Conservation (phyloP, 2,329 filamentous ascomycete species). For the Exophiala dermatitidis region DNA sequence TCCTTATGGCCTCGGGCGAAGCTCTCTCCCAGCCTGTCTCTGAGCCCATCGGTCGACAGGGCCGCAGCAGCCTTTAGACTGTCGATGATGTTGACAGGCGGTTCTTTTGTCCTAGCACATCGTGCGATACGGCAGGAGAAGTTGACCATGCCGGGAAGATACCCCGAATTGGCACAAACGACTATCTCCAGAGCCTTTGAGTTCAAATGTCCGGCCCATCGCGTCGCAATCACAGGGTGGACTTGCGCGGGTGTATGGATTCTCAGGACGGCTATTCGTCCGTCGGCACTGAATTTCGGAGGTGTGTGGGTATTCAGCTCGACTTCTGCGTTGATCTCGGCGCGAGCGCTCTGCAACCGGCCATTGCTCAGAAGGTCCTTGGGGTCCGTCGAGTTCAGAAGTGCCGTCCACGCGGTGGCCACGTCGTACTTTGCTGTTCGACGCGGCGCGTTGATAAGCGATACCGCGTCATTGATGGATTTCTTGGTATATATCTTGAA, state of each 20-base stretch:
- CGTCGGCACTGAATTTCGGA: conserved; percentile 58
- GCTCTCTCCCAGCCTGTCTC: conserved; percentile 51
- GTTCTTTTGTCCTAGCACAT: conserved; percentile 46
- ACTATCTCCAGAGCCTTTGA: conserved; percentile 56
- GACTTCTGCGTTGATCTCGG: conserved; percentile 55
- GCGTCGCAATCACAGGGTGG: conserved; percentile 60
- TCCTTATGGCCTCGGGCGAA: conserved; percentile 63
- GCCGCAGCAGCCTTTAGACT: conserved; percentile 48
- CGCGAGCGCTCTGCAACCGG: conserved; percentile 47
- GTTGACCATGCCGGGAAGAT: conserved; percentile 56
- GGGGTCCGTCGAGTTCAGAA: conserved; percentile 47
- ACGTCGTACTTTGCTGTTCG: conserved; percentile 57
- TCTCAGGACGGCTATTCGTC: conserved; percentile 55
- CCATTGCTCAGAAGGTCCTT: conserved; percentile 45
- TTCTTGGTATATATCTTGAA: conserved; percentile 58
- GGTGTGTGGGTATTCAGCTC: conserved; percentile 55
- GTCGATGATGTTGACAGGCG: conserved; percentile 58
- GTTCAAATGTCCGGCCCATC: conserved; percentile 57
- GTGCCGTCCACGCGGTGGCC: conserved; percentile 52
- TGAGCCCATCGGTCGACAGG: conserved; percentile 35
- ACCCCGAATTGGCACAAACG: conserved; percentile 61
- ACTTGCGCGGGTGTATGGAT: conserved; percentile 56
- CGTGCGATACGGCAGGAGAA: conserved; percentile 59
- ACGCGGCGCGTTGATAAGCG: conserved; percentile 58
- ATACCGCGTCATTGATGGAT: conserved; percentile 55